A percentile compares a stretch with the other conserved stretches of the same genome.
These are phyloP conservation scores for Saccharomycopsis malanga DNA, from an alignment of 805 yeast species.

Conservation along the genomic window DNA sequence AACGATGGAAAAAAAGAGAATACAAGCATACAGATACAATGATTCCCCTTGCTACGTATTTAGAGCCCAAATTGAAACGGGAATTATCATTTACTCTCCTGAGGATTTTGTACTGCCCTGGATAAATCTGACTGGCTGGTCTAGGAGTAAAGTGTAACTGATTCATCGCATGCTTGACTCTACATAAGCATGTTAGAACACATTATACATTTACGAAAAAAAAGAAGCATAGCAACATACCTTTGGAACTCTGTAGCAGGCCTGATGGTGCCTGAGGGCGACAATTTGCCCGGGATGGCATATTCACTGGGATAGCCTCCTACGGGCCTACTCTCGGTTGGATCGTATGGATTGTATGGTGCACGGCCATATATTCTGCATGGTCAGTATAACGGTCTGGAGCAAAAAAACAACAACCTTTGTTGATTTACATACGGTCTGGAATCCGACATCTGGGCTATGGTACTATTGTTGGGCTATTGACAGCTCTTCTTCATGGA, in stretches of 20 bases:
- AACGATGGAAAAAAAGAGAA: slow-evolving; percentile 65
- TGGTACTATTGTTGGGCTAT: no score
- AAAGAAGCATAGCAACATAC: background rate
- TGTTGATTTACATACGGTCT: no score
- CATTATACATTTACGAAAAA: no score
- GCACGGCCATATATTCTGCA: slow-evolving; percentile 35
- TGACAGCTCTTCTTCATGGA: no score
- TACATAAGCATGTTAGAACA: background rate
- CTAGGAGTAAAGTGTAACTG: slow-evolving; percentile 69
- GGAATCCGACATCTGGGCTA: no score
- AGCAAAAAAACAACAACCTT: no score
- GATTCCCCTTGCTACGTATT: slow-evolving; percentile 45
- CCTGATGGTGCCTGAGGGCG: slow-evolving; percentile 46
- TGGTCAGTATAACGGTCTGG: no score
- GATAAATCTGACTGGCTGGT: slow-evolving; percentile 65
- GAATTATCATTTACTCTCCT: slow-evolving; percentile 43
- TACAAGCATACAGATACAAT: slow-evolving; percentile 46
- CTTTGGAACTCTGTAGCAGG: slow-evolving; percentile 59
- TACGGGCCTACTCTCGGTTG: slow-evolving; percentile 67
- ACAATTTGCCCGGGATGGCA: slow-evolving; percentile 54
- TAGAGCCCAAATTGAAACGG: slow-evolving; percentile 53
- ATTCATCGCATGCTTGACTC: slow-evolving; percentile 67
- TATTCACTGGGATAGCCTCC: slow-evolving; percentile 84
- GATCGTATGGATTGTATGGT: slow-evolving; percentile 82
- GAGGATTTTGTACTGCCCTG: slow-evolving; percentile 71